Evolutionary conservation across 108 stramenopile species (phyloP), one percentile per base, ranked within the genome.

Genomic region (Aureococcus anophagefferens): DNA sequence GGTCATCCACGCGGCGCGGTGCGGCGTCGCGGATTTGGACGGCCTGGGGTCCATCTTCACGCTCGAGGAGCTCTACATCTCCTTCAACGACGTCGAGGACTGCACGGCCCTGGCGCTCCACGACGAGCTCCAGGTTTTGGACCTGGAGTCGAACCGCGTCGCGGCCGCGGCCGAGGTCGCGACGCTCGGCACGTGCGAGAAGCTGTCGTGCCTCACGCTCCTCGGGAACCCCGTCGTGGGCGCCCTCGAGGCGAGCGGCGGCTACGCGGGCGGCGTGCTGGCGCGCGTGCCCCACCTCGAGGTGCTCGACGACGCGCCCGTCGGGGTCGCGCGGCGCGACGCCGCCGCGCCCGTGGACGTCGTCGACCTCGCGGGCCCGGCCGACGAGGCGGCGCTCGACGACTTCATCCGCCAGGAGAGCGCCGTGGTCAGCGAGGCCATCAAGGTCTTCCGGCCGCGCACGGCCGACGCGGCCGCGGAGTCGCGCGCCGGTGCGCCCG

Each of bases 51-150:
- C 70, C 30, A 33, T 81, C 30, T 7, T 15, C 5, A 66, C 67
- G 36, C 66, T 81, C 34, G 76, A 79, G 51, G 80, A 81, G 71
- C 80, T 81, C 4, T 79, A 81, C 67, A 51, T 81, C 0, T 51
- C 78, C 37, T 81, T 81, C 68, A 81, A 81, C 46, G 76, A 80
- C 40, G 72, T 81, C 34, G 64, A 71, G 25, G 76, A 78, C 28
- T 32, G 75, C 5, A 71, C 70, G 35, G 73, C 77, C n/a, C 40
- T 80, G 29, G 70, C 74, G 4, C 30, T 75, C 30, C 79, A 78
- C 64, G 79, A 80, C n/a, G 33, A 70, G 32, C 37, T 80, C 0
- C 34, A 75, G 51, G 76, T 77, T 16, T 35, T 80, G 13, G 79
- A 80, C 70, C 74, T 80, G 13, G 79, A 80, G 69, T 70, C 68